These are phyloP conservation scores for Verbena officinalis DNA, from an alignment of 257 asterid species.

Conservation along the genomic window DNA sequence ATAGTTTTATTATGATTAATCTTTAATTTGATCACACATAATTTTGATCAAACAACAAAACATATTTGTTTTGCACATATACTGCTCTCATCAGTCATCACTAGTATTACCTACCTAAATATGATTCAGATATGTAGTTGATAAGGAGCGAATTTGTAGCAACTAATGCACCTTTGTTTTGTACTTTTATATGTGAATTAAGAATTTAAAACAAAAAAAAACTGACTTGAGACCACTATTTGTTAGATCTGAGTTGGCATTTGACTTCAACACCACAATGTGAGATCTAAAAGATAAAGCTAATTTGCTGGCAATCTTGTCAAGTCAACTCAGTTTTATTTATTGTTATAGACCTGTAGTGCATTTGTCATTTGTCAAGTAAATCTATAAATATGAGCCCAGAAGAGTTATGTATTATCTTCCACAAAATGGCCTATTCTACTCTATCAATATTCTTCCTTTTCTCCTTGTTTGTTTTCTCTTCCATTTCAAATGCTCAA, in stretches of 20 bases:
- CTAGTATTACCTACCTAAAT: too few species aligned
- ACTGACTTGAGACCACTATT: conserved; percentile 26
- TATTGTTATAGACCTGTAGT: too few species aligned
- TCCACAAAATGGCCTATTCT: conserved; percentile 35
- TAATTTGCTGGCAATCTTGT: conserved; percentile 33
- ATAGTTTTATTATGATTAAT: too few species aligned
- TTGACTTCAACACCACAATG: conserved; percentile 38
- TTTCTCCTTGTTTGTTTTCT: conserved; percentile 5
- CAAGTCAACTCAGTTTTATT: conserved; percentile 9
- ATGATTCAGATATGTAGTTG: too few species aligned
- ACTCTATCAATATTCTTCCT: conserved; percentile 21
- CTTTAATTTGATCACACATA: too few species aligned
- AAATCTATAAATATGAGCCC: background rate
- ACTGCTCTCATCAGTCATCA: too few species aligned
- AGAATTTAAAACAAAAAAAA: too few species aligned
- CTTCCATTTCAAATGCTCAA: conserved; percentile 33
- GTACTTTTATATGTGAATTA: too few species aligned
- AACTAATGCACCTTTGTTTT: too few species aligned
- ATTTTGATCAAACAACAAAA: too few species aligned
- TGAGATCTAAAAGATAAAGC: conserved; percentile 29
- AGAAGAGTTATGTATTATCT: background rate
- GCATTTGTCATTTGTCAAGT: background rate
- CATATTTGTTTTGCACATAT: too few species aligned
- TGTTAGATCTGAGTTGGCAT: conserved; percentile 1
- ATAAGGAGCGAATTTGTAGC: too few species aligned